Conservation (phyloP, 345 rosid genomes). For the Pistacia integerrima region DNA sequence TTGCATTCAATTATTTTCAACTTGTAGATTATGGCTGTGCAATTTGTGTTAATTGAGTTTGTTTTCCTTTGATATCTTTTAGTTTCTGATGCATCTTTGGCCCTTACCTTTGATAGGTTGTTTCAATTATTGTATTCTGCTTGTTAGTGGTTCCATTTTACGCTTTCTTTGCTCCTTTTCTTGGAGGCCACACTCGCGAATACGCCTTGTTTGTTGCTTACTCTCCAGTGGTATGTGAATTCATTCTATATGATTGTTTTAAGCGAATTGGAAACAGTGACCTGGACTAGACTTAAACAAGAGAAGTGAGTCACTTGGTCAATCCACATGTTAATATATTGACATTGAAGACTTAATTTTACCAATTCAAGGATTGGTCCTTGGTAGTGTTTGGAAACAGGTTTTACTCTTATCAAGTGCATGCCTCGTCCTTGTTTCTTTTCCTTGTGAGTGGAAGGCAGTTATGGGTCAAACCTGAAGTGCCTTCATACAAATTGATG, state of each 20-base stretch:
- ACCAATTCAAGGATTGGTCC: neutral
- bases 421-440: neutral
- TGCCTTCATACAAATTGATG: neutral
- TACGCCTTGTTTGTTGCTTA: slow-evolving; percentile 64
- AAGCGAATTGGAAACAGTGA: neutral
- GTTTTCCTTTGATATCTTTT: neutral
- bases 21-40: neutral
- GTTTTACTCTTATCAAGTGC: neutral
- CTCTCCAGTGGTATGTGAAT: slow-evolving; percentile 85
- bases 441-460: neutral
- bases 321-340: no score
- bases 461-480: neutral
- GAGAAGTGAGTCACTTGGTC: no score
- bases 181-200: slow-evolving; percentile 92
- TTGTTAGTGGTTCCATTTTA: slow-evolving; percentile 85
- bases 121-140: slow-evolving; percentile 96
- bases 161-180: slow-evolving; percentile 95
- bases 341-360: no score
- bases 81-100: neutral
- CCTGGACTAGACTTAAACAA: no score
- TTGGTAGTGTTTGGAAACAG: neutral
- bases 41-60: neutral
- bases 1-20: neutral
- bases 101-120: slow-evolving; percentile 57
- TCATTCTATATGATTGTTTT: neutral